Evolutionary conservation across 208 protist genomes (phyloP).

Genomic region (Trypanosoma lewisi): DNA sequence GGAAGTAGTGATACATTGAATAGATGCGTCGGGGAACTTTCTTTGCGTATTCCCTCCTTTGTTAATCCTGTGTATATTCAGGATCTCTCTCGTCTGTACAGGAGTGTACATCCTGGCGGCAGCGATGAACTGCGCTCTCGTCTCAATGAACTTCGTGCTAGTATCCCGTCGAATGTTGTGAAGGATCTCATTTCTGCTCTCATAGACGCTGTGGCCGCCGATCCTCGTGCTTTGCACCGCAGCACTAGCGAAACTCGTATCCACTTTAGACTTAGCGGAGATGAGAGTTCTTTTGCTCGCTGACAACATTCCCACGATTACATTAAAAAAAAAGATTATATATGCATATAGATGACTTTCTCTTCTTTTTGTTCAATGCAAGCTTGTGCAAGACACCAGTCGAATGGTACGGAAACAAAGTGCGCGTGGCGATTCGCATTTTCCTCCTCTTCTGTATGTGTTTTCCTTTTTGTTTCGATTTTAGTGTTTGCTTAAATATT

Average conservation of each 20-base stretch:
- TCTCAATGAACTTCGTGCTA: constrained; percentile 40
- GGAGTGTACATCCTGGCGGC: constrained; percentile 8
- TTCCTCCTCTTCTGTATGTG: neutral
- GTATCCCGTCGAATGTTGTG: constrained; percentile 38
- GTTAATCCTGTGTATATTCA: constrained; percentile 42
- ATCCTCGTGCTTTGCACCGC: neutral
- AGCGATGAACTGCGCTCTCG: constrained; percentile 36
- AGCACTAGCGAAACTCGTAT: constrained; percentile 27
- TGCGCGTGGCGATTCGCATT: neutral
- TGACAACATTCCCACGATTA: no score
- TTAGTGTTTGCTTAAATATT: neutral
- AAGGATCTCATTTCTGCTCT: constrained; percentile 54
- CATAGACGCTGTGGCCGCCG: constrained; percentile 23
- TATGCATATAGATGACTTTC: neutral
- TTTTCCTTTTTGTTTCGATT: neutral
- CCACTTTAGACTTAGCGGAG: constrained; percentile 74
- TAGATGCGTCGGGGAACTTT: constrained; percentile 44
- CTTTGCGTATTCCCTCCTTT: constrained; percentile 53
- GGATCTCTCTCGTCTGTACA: constrained; percentile 40
- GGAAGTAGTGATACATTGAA: constrained; percentile 33
- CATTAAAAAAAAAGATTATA: neutral
- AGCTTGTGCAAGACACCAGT: no score
- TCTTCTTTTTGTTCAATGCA: constrained; percentile 7
- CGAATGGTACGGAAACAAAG: no score
- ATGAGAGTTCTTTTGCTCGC: constrained; percentile 28